These are phyloP conservation scores for Leersia perrieri DNA, from an alignment of 176 grass and related monocot species.

Conservation along the genomic window DNA sequence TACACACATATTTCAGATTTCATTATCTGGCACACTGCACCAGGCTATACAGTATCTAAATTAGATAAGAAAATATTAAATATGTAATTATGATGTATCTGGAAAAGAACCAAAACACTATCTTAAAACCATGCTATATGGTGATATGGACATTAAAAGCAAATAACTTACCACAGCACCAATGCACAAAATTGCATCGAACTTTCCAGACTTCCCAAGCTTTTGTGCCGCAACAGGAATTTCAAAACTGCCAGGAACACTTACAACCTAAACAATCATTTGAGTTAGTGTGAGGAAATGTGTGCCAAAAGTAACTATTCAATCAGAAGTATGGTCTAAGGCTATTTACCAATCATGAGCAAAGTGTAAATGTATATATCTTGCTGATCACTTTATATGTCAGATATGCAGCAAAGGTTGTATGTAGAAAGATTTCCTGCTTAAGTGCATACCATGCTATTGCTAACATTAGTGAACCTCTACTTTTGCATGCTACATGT, in stretches of 20 bases:
- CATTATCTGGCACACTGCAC: background rate
- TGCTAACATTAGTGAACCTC: background rate
- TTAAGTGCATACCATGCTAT: background rate
- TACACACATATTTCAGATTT: background rate
- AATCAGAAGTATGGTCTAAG: background rate
- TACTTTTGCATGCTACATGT: background rate
- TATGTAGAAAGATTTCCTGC: background rate
- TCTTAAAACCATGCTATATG: background rate
- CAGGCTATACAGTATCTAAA: background rate
- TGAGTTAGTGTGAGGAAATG: background rate
- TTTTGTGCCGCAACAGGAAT: slow-evolving; percentile 85
- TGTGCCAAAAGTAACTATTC: background rate
- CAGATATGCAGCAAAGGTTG: background rate
- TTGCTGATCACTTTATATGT: background rate
- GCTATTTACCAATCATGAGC: background rate
- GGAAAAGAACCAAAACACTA: background rate
- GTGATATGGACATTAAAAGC: background rate
- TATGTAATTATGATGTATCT: background rate
- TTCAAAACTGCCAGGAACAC: slow-evolving; percentile 96
- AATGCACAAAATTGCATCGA: slow-evolving; percentile 92
- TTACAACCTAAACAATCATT: slow-evolving; percentile 63
- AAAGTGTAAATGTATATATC: background rate
- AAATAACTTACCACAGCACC: slow-evolving; percentile 79
- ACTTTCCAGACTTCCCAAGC: slow-evolving; percentile 83
- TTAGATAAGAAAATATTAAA: background rate